Evolutionary conservation across 106 monocot genomes (phyloP), one percentile per base, ranked within the genome.

Genomic region (Platanthera zijinensis): DNA sequence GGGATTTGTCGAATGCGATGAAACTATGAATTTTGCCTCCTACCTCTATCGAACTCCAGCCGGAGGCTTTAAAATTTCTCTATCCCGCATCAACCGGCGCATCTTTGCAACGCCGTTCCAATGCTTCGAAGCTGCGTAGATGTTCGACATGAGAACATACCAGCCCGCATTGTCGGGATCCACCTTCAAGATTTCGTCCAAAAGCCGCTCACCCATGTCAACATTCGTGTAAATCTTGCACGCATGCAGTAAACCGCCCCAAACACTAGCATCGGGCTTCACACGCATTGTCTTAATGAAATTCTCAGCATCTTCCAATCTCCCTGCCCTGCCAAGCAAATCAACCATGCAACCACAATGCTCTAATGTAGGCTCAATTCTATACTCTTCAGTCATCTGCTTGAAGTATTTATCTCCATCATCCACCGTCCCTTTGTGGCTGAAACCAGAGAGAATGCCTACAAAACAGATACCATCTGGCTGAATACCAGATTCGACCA

Each of bases 311-410:
- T 83, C 87, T 11, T 71, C 47, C 5, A 86, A 63, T 78, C 69
- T 80, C 10, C 86, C 86, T 52, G 86, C 77, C 48, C 86, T 80
- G 61, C 83, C 83, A 78, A 86, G 86, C 86, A 86, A 78, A 73
- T 86, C 86, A 59, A 86, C 80, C 80, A 86, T 80, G 70, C 86
- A 83, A 72, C 78, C 75, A 30, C 78, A 80, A 45, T 86, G 86
- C 64, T 86, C 83, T 32, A 80, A 52, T 25, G 69, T 64, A 69
- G 83, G 83, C 48, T 80, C 68, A 15, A 86, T 86, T 19, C 49
- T 2, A 57, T 84, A 87, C 9, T 64, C 71, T 14, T 81, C 72
- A 46, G 69, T 72, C 86, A 86, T 86, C 53, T 75, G 80, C 46
- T 81, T 62, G 64, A 80, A 86, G 71, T 78, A 83, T n/a, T 78